Evolutionary conservation across 2,329 filamentous ascomycete genomes (phyloP), one percentile per base, ranked within the genome.

Genomic region (Metarhizium rileyi): DNA sequence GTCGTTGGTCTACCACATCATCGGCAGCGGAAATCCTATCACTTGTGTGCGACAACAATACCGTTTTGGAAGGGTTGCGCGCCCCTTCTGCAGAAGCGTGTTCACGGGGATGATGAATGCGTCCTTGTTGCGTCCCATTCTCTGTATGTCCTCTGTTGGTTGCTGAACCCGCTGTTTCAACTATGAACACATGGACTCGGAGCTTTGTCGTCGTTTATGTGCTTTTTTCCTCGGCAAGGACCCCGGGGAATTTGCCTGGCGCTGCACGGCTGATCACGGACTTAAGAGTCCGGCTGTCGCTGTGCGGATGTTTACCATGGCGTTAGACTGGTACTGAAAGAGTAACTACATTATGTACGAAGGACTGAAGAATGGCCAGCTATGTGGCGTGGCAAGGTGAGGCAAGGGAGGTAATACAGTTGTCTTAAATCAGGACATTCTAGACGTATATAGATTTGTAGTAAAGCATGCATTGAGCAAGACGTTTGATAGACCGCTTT

Each of bases 381-480:
- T 16, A 25, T 42, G 30, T 1, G 30, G 30, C 48, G 41, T 41
- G 38, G 30, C 49, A 44, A 44, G 38, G 25, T 14, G 28, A 20
- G 28, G 14, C 25, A 43, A 38, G 45, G 49, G 28, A 48, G 18
- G 38, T 22, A 36, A 43, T 18, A 33, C 18, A n/a, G 40, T 28
- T 38, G 35, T 51, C 36, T 41, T 35, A 42, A 36, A 20, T 33
- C 40, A 18, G 26, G 26, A 22, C 42, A n/a, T 41, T 49, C 20
- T 36, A 25, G 26, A 36, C 18, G 22, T 25, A 35, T 23, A 20
- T 49, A 33, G 41, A 51, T 45, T 45, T 53, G 51, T 46, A 47
- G 49, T 49, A 56, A 56, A 54, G 55, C 55, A 53, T 59, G 57
- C 44, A 48, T 40, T 48, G 48, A 41, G 47, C n/a, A 47, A 22